Percentiles rank a stretch among this genome's conserved stretches.
These are phyloP conservation scores for Neoascochyta sp. DNA, from an alignment of 2,329 filamentous ascomycete genomes.

Conservation along the genomic window DNA sequence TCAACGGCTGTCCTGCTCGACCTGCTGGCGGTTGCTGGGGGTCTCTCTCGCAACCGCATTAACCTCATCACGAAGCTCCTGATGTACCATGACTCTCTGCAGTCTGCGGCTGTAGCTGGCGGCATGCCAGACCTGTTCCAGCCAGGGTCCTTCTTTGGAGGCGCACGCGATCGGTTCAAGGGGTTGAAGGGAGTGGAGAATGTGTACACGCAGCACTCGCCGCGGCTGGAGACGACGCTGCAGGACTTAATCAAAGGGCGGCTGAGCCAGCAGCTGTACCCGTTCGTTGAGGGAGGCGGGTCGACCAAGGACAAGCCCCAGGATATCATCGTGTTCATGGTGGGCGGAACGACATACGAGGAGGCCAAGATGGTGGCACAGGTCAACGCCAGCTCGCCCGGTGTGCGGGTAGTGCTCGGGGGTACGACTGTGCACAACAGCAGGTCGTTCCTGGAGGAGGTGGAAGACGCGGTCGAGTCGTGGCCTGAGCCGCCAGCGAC, in stretches of 20 bases:
- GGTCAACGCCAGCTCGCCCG: constrained; percentile 85
- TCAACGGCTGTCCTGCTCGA: constrained; percentile 81
- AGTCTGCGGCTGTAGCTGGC: constrained; percentile 65
- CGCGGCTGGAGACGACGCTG: constrained; percentile 78
- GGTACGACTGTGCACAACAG: constrained; percentile 89
- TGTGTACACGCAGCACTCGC: constrained; percentile 96
- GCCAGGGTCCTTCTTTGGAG: constrained; percentile 79
- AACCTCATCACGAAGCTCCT: constrained; percentile 79
- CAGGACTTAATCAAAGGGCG: constrained; percentile 92
- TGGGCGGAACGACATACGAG: constrained; percentile 92
- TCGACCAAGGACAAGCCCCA: constrained; percentile 92
- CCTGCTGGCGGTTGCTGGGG: constrained; percentile 78
- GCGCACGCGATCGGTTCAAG: constrained; percentile 82
- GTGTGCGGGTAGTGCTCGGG: constrained; percentile 82
- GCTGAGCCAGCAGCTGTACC: constrained; percentile 81
- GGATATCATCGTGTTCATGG: constrained; percentile 91
- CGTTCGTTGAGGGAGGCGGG: constrained; percentile 85
- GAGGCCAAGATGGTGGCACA: constrained; percentile 96
- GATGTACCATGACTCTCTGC: constrained; percentile 80
- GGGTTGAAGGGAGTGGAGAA: constrained; percentile 97
- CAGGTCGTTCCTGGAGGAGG: constrained; percentile 81
- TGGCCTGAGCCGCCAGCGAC: constrained; percentile 66
- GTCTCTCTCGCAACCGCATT: constrained; percentile 70
- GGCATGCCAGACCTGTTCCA: constrained; percentile 92
- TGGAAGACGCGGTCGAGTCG: constrained; percentile 78